Base-by-base conservation (phyloP, 179 eudicot genomes). In the Spergularia azorica region DNA sequence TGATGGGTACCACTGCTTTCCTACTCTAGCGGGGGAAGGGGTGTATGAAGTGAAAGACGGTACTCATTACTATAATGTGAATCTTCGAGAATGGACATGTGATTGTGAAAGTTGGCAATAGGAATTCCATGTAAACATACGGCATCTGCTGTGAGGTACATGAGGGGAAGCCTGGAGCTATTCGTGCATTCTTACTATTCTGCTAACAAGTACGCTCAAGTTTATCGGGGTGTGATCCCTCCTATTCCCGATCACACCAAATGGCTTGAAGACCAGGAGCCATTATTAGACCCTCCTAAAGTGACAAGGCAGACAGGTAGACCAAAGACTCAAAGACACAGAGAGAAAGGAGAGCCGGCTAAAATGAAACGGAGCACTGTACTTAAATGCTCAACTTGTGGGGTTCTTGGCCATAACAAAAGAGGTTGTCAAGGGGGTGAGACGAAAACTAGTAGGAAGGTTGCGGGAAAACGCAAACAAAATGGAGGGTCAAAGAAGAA, bases 341-440 rank as follows among this genome's bases (percentile, higher is more conserved):
- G 74, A 55, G 62, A 70, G 13, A 36, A 15, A 12, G 74, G 46
- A 21, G 74, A 70, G 14, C 12, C 32, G 15, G 9, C 50, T 50
- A 54, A 8, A 12, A 21, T 52, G 46, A 32, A 55, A 36, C 54
- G 62, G 50, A 18, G 61, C 17, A 13, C 62, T 7, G 18, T 26
- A 2, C 20, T 70, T 12, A 70, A n/a, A n/a, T n/a, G n/a, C n/a
- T n/a, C n/a, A n/a, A n/a, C n/a, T n/a, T n/a, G n/a, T n/a, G n/a
- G n/a, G 12, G 13, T 1, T 15, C 9, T 13, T 17, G 74, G 74
- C 0, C 74, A 70, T 55, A 70, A 70, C 21, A 70, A 54, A 54
- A 21, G 18, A 70, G 62, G 61, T 3, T 70, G 74, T 9, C 62
- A 54, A 32, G 74, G 74, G 3, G 74, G 74, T 10, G 72, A 68